Evolutionary conservation across 805 yeast species (phyloP).

Genomic region (Ogataea pini): DNA sequence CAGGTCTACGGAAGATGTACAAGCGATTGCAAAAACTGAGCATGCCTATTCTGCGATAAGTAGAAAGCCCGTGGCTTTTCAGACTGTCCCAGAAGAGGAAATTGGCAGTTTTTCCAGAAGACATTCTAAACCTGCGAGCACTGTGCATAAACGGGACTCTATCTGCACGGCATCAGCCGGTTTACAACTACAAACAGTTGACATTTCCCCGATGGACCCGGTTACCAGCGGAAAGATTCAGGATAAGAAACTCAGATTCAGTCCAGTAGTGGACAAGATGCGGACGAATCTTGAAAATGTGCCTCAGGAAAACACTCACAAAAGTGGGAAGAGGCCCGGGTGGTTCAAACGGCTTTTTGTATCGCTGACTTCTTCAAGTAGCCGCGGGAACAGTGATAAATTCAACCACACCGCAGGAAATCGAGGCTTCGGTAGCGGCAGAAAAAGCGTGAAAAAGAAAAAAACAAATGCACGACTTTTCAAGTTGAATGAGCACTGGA

Average conservation of each 20-base stretch:
- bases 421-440: neutral
- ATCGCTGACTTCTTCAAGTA: conserved; percentile 4
- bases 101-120: conserved; percentile 1
- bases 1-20: neutral
- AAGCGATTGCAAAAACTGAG: neutral
- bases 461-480: conserved; percentile 7
- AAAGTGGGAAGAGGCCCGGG: conserved; percentile 11
- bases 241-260: conserved; percentile 11
- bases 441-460: neutral
- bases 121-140: conserved; percentile 9
- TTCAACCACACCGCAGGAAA: neutral
- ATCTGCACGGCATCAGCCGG: conserved; percentile 13
- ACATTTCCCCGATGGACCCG: conserved; percentile 33
- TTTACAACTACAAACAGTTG: conserved; percentile 19
- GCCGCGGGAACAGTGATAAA: neutral
- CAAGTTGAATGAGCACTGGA: conserved; percentile 13
- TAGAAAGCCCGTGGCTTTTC: conserved; percentile 4
- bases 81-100: conserved; percentile 16
- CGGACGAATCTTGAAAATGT: conserved; percentile 5
- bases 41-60: conserved; percentile 4
- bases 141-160: conserved; percentile 14
- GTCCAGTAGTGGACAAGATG: conserved; percentile 8
- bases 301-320: neutral
- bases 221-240: conserved; percentile 13
- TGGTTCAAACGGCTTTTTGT: conserved; percentile 16